phyloP scores from a whole-genome alignment of 2,329 filamentous ascomycete species.

The Rutstroemia sydowiana region DNA sequence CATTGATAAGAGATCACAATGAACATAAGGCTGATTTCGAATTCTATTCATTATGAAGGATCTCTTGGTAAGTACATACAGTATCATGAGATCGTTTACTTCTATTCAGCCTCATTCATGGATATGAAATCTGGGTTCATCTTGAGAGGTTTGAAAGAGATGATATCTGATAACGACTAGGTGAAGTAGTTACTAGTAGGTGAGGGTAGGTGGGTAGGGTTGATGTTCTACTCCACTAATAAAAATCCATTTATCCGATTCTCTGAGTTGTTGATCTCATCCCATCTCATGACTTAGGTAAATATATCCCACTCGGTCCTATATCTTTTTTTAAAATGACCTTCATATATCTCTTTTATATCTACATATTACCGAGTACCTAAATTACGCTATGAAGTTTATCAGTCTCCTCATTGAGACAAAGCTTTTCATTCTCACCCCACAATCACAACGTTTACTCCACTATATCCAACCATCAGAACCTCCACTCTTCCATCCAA shows the following conservation, averaged over 20 bases:
- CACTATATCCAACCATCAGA: neutral
- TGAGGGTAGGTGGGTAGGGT: no score
- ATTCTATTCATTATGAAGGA: neutral
- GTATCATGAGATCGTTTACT: neutral
- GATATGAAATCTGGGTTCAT: neutral
- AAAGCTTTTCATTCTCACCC: neutral
- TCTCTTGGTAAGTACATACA: neutral
- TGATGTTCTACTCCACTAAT: neutral
- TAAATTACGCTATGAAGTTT: neutral
- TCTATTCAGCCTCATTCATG: constrained; percentile 7
- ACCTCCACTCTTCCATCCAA: neutral
- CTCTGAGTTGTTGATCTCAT: neutral
- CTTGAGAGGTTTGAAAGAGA: neutral
- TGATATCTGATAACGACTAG: neutral
- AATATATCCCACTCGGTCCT: constrained; percentile 1
- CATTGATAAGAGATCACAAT: constrained; percentile 2
- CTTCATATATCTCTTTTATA: neutral
- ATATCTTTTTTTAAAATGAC: constrained; percentile 2
- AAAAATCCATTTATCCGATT: neutral
- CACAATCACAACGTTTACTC: neutral
- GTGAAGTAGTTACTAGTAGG: no score
- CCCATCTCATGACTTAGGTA: neutral
- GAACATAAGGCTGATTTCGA: constrained; percentile 5
- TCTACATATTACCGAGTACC: neutral
- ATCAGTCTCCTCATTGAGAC: neutral